Evolutionary conservation across 805 yeast genomes (phyloP).

Genomic region (Komagataella phaffii): DNA sequence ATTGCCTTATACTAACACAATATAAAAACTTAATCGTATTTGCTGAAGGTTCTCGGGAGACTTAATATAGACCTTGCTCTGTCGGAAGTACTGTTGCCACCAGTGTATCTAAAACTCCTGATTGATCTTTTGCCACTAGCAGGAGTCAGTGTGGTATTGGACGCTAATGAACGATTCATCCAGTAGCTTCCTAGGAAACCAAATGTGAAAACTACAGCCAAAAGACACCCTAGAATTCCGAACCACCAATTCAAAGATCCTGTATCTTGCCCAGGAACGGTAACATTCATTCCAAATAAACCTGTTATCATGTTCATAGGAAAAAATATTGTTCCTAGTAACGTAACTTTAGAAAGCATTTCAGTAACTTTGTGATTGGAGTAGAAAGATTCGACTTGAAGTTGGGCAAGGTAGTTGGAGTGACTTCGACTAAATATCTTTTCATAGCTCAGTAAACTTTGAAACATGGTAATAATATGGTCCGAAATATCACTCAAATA

Average conservation of each 20-base stretch:
- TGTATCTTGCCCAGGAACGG: constrained; percentile 57
- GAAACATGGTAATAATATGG: constrained; percentile 93
- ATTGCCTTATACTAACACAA: neutral
- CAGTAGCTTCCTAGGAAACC: constrained; percentile 12
- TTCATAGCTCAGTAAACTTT: constrained; percentile 79
- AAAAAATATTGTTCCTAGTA: constrained; percentile 79
- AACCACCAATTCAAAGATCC: constrained; percentile 40
- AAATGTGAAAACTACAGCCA: constrained; percentile 10
- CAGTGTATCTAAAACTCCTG: constrained; percentile 15
- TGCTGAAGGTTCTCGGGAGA: constrained; percentile 12
- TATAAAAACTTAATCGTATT: neutral
- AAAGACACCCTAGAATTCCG: constrained; percentile 18
- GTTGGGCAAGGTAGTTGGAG: constrained; percentile 82
- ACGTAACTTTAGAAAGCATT: constrained; percentile 78
- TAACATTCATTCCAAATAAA: constrained; percentile 91
- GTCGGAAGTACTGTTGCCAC: constrained; percentile 6
- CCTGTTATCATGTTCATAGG: constrained; percentile 89
- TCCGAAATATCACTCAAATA: constrained; percentile 94
- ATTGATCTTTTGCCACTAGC: constrained; percentile 11
- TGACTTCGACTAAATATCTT: constrained; percentile 89
- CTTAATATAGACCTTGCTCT: constrained; percentile 14
- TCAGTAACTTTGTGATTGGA: constrained; percentile 78
- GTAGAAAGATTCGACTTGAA: constrained; percentile 85
- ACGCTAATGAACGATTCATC: constrained; percentile 9
- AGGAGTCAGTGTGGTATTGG: constrained; percentile 3